Percentiles rank a stretch among this genome's conserved stretches.
Conservation (phyloP, 352 stramenopile species). For the Phytophthora chlamydospora region DNA sequence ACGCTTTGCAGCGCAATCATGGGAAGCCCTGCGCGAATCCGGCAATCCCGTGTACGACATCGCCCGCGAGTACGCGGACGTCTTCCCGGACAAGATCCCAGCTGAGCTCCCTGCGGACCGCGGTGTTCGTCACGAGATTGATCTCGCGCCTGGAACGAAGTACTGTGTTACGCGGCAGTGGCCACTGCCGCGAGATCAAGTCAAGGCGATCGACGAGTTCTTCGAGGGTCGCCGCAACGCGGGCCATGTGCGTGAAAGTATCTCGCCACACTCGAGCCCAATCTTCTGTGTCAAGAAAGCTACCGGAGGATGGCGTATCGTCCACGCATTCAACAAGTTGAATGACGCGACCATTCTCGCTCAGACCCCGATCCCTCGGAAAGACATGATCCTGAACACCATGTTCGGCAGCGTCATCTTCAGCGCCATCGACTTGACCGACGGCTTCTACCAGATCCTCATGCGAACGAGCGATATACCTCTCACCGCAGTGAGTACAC, state of each 20-base stretch:
- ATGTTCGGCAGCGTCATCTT: conserved; percentile 36
- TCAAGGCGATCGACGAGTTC: conserved; percentile 29
- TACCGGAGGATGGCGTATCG: conserved; percentile 22
- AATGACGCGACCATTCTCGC: conserved; percentile 28
- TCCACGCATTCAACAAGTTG: conserved; percentile 38
- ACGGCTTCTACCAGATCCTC: conserved; percentile 39
- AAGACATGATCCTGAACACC: conserved; percentile 12
- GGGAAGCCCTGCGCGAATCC: background rate
- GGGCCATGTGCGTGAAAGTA: conserved; percentile 22
- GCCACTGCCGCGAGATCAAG: conserved; percentile 24
- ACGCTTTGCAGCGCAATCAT: background rate
- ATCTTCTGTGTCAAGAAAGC: background rate
- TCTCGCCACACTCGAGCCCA: conserved; percentile 9
- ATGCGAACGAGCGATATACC: conserved; percentile 13
- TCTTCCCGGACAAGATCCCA: conserved; percentile 29
- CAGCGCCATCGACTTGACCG: conserved; percentile 28
- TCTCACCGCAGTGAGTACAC: conserved; percentile 21
- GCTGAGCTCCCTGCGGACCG: conserved; percentile 15
- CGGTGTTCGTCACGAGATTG: conserved; percentile 5
- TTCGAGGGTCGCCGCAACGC: conserved; percentile 14
- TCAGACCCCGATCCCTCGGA: conserved; percentile 15
- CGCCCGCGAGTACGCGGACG: conserved; percentile 17
- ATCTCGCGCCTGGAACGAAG: background rate
- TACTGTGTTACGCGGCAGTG: conserved; percentile 13
- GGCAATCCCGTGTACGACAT: conserved; percentile 16